Percentiles rank a stretch among this genome's conserved stretches.
These are phyloP conservation scores for Panicum hallii DNA, from an alignment of 202 grass and related monocot species.

Conservation along the genomic window DNA sequence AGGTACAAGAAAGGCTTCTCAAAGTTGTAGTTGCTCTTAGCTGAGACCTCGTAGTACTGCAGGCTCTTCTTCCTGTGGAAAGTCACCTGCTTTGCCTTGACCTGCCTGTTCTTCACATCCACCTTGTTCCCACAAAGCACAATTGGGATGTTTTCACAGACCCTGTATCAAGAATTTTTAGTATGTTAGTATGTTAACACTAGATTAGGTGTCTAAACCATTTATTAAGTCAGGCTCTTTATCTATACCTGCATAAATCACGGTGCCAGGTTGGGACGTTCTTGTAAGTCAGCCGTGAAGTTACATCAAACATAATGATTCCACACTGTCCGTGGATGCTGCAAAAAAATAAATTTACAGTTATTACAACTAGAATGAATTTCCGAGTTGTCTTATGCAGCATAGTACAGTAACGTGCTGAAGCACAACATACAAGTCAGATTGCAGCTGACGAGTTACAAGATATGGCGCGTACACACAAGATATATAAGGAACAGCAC, in stretches of 20 bases:
- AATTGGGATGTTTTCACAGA: conserved; percentile 69
- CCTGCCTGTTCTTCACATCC: conserved; percentile 70
- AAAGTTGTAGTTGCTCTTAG: conserved; percentile 76
- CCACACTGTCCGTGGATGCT: conserved; percentile 66
- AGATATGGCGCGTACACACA: neutral
- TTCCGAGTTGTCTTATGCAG: neutral
- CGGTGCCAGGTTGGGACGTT: conserved; percentile 76
- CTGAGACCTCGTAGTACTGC: conserved; percentile 65
- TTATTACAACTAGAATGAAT: conserved; percentile 8
- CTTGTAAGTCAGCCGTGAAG: conserved; percentile 63
- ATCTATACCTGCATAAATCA: conserved; percentile 61
- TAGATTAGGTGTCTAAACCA: neutral
- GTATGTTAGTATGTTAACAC: neutral
- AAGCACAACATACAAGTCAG: neutral
- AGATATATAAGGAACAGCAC: neutral
- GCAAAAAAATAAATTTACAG: conserved; percentile 1
- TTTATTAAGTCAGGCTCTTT: neutral
- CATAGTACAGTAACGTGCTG: neutral
- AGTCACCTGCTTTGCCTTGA: conserved; percentile 69
- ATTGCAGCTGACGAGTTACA: neutral
- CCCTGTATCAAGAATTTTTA: conserved; percentile 39
- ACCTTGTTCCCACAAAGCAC: conserved; percentile 70
- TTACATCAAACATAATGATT: conserved; percentile 76
- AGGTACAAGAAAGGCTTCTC: conserved; percentile 73
- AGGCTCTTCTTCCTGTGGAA: conserved; percentile 70